Percentiles rank a stretch among this genome's conserved stretches.
phyloP scores from a whole-genome alignment of 1,284 basidiomycete genomes.

The Apiotrichum laibachii region DNA sequence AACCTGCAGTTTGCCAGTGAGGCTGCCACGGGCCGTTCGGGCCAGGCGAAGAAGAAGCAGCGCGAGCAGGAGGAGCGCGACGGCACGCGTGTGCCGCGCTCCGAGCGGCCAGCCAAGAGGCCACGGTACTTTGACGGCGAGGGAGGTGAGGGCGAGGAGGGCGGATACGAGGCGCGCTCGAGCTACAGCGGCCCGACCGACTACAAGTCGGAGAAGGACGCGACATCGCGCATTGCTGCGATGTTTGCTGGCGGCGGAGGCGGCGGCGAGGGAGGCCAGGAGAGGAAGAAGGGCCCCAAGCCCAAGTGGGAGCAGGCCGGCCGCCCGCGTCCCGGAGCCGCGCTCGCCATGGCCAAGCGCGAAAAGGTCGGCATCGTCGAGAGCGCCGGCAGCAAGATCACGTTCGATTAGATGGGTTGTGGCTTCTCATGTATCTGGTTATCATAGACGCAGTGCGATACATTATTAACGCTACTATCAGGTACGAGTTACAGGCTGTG shows the following conservation, averaged over 20 bases:
- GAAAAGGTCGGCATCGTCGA: constrained; percentile 81
- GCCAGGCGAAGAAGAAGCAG: constrained; percentile 14
- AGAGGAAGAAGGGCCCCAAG: constrained; percentile 39
- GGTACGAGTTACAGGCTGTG: no score
- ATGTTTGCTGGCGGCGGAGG: constrained; percentile 14
- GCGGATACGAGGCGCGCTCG: constrained; percentile 6
- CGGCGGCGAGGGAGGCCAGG: not conserved
- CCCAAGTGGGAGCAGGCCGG: constrained; percentile 48
- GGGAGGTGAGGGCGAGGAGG: constrained; percentile 3
- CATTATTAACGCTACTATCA: not conserved
- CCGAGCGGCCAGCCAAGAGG: constrained; percentile 11
- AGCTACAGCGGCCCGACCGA: constrained; percentile 3
- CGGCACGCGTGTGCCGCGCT: constrained; percentile 6
- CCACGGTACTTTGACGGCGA: constrained; percentile 19
- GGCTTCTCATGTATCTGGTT: constrained; percentile 1
- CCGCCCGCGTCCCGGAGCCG: constrained; percentile 81
- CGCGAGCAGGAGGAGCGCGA: constrained; percentile 10
- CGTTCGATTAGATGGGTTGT: constrained; percentile 57
- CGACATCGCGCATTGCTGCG: constrained; percentile 17
- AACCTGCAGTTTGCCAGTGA: constrained; percentile 46
- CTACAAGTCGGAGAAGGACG: constrained; percentile 15
- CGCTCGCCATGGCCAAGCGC: constrained; percentile 80
- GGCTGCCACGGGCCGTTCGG: constrained; percentile 40
- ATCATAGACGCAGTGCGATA: not conserved
- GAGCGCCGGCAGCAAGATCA: constrained; percentile 69